Percentiles rank a stretch among this genome's conserved stretches.
phyloP scores from a whole-genome alignment of 495 filamentous ascomycete species.

The Aspergillus panamensis region DNA sequence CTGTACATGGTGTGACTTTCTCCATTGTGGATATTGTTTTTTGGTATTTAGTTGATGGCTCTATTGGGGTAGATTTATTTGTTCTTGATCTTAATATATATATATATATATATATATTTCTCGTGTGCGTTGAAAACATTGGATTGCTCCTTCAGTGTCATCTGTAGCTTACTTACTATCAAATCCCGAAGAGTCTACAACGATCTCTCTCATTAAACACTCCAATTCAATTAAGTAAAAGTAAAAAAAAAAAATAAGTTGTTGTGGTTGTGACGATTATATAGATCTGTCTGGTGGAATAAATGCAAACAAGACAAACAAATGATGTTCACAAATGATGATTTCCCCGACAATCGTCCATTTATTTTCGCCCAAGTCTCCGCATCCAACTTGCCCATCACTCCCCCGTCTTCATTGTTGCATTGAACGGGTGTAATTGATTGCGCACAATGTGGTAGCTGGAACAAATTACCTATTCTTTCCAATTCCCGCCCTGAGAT shows the following conservation, averaged over 20 bases:
- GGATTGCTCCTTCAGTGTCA: neutral
- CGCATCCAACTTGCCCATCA: neutral
- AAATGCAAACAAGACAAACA: conserved; percentile 41
- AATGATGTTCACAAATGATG: neutral
- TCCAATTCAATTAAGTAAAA: no score
- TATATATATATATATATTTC: no score
- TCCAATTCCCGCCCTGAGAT: neutral
- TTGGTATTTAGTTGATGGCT: neutral
- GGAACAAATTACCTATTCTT: neutral
- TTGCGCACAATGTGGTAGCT: conserved; percentile 1
- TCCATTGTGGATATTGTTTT: neutral
- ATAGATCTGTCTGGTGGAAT: neutral
- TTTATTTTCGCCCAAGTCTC: neutral
- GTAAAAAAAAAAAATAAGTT: no score
- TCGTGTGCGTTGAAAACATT: neutral
- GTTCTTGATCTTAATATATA: no score
- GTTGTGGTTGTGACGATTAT: neutral
- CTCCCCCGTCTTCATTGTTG: neutral
- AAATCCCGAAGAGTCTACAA: no score
- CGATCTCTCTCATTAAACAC: no score
- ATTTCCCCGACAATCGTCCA: neutral
- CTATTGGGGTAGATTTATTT: neutral
- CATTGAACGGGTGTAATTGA: neutral
- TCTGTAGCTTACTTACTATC: neutral
- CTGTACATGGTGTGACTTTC: no score